Base-by-base conservation (phyloP, 2,329 filamentous ascomycete species). In the Colletotrichum graminicola region DNA sequence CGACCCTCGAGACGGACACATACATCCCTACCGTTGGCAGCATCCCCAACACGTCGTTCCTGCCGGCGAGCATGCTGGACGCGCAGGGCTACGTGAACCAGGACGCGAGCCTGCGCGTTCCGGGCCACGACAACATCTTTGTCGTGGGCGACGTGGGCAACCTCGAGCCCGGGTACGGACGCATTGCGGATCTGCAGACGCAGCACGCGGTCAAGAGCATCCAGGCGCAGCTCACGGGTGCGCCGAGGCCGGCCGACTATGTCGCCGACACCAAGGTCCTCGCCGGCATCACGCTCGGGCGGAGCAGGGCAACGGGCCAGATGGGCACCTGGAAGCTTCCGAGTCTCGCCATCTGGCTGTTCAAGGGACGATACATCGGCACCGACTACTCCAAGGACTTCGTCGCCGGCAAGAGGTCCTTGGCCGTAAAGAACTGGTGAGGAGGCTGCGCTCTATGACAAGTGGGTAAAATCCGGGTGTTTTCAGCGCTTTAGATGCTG, bases 11-110 rank as follows among this genome's bases (percentile, higher is more conserved):
- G 18, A 77, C 83, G 0, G 83, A 86, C 74, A 78, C 86, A 0
- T 84, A 86, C 75, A 76, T 89, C 18, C 85, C 86, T 0, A 82
- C 85, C 0, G 84, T 81, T 45, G 87, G 87, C 54, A 70, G 82
- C 5, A 62, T 76, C 0, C 81, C 83, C 67, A 89, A 89, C 78
- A 84, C 82, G 0, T 75, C 76, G 5, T 87, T 86, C 74, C 76
- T 80, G 41, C 83, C 85, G 3, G 71, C 77, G 10, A 63, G 74
- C 1, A 76, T 86, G 68, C 78, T 82, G 23, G 81, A 83, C 47
- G 64, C 69, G 32, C 47, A 67, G 0, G 80, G 79, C 10, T 80
- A 77, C 66, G 67, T 86, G 62, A 77, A 78, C 71, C 82, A 84
- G 74, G 82, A 80, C 52, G 76, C 75, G 5, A 77, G 75, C 29